phyloP scores from a whole-genome alignment of 31 red algal species.

The Asparagopsis taxiformis region DNA sequence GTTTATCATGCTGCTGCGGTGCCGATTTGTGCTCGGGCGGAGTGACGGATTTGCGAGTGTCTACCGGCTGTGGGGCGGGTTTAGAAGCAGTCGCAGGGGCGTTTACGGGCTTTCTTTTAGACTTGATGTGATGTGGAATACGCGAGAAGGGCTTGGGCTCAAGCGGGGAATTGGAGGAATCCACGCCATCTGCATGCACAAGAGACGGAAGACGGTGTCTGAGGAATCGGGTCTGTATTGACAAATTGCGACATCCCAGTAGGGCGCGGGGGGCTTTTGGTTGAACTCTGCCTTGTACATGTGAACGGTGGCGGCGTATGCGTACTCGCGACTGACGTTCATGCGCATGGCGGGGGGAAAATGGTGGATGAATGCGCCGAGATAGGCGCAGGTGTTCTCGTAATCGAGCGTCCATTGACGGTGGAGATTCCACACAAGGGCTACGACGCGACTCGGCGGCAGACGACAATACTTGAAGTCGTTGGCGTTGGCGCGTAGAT shows the following conservation, averaged over 20 bases:
- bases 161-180: background rate
- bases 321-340: slow-evolving; percentile 40
- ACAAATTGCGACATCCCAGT: slow-evolving; percentile 48
- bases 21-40: too few relatives aligned
- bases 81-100: too few relatives aligned
- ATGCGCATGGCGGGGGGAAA: slow-evolving; percentile 68
- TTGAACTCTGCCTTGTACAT: slow-evolving; percentile 42
- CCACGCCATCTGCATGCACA: background rate
- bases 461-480: slow-evolving; percentile 51
- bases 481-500: slow-evolving; percentile 37
- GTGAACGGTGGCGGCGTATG: slow-evolving; percentile 46
- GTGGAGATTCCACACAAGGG: slow-evolving; percentile 59
- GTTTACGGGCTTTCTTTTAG: slow-evolving; percentile 4
- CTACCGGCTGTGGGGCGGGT: too few relatives aligned
- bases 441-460: slow-evolving; percentile 56
- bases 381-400: slow-evolving; percentile 19
- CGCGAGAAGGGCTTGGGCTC: too few relatives aligned
- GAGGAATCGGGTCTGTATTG: slow-evolving; percentile 9
- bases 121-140: too few relatives aligned
- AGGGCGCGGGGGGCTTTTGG: slow-evolving; percentile 25
- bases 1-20: too few relatives aligned
- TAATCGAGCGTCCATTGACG: slow-evolving; percentile 62
- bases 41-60: too few relatives aligned
- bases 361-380: slow-evolving; percentile 63
- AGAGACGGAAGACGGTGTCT: background rate